Evolutionary conservation across 169 alveolate genomes (phyloP).

Genomic region (Miamiensis avidus): DNA sequence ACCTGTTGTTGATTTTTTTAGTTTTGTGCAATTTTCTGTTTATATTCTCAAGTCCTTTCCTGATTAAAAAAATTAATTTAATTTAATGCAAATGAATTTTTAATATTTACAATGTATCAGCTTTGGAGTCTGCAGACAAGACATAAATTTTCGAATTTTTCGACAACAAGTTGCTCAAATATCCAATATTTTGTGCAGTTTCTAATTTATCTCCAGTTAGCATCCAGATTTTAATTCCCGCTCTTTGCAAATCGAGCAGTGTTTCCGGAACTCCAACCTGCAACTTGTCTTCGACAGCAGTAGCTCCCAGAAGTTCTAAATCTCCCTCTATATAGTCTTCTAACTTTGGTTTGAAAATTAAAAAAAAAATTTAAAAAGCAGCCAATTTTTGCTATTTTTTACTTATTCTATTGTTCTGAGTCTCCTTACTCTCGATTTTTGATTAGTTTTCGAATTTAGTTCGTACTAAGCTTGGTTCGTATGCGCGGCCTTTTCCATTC

Average conservation of each 20-base stretch:
- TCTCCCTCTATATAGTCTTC: constrained; percentile 90
- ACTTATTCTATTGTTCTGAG: not conserved
- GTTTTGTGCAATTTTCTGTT: not conserved
- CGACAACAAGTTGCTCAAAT: constrained; percentile 28
- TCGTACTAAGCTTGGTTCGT: too few species aligned
- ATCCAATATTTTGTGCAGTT: constrained; percentile 94
- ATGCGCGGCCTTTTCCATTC: too few species aligned
- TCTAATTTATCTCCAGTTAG: constrained; percentile 98
- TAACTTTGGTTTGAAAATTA: constrained; percentile 34
- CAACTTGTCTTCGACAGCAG: constrained; percentile 97
- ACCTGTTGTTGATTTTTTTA: too few species aligned
- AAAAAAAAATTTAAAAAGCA: too few species aligned
- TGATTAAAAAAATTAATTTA: too few species aligned
- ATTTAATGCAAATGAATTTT: not conserved
- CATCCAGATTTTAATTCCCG: constrained; percentile 99
- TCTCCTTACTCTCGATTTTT: not conserved
- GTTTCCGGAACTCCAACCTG: constrained; percentile 97
- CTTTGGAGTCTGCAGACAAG: constrained; percentile 20
- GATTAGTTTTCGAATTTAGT: constrained; percentile 1
- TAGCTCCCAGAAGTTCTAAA: constrained; percentile 93
- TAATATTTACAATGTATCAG: constrained; percentile 7
- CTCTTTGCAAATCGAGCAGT: constrained; percentile 90
- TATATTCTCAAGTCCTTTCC: not conserved
- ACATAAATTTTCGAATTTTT: constrained; percentile 17
- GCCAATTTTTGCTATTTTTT: constrained; percentile 2